Evolutionary conservation across 2,329 filamentous ascomycete genomes (phyloP).

Genomic region (Phialophora chinensis): DNA sequence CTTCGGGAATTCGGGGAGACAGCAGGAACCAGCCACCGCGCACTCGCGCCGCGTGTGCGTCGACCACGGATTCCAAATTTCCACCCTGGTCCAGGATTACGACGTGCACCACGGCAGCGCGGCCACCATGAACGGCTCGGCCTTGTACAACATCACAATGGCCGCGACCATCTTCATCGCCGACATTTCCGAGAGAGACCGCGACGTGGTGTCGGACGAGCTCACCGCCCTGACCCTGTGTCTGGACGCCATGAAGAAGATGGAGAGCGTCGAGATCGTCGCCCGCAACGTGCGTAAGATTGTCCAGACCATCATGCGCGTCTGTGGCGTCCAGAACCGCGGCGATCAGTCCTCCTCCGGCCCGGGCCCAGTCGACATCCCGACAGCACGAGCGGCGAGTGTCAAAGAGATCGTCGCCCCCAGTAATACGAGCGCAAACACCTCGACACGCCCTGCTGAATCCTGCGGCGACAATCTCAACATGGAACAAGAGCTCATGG

Average conservation of each 20-base stretch:
- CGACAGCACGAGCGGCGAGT: no score
- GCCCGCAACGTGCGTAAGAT: constrained; percentile 24
- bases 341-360: no score
- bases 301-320: constrained; percentile 26
- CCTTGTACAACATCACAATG: constrained; percentile 27
- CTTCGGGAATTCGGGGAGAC: no score
- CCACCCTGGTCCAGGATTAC: constrained; percentile 5
- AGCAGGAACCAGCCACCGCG: no score
- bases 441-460: no score
- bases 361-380: no score
- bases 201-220: constrained; percentile 11
- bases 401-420: no score
- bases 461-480: no score
- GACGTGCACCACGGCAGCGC: constrained; percentile 10
- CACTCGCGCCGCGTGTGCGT: no score
- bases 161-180: constrained; percentile 25
- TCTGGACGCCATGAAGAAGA: constrained; percentile 23
- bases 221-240: constrained; percentile 16
- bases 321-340: constrained; percentile 5
- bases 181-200: constrained; percentile 14
- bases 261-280: constrained; percentile 24
- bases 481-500: no score
- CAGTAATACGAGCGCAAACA: no score
- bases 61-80: no score
- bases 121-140: constrained; percentile 18